A percentile compares a stretch with the other conserved stretches of the same genome.
phyloP scores from a whole-genome alignment of 352 stramenopile species.

The Phytophthora agathidicida region DNA sequence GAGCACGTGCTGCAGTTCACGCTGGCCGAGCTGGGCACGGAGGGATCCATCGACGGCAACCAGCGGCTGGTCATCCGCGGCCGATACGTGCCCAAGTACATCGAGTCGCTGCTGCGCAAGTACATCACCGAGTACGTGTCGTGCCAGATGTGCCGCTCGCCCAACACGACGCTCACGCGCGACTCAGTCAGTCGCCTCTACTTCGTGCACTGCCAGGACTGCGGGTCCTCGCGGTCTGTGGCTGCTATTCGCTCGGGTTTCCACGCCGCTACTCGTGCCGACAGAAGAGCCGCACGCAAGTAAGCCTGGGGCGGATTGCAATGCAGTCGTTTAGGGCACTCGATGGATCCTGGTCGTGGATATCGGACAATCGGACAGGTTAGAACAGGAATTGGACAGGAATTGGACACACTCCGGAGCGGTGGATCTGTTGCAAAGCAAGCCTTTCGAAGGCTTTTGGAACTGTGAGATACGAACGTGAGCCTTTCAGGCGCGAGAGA shows the following conservation, averaged over 20 bases:
- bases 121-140: constrained; percentile 99
- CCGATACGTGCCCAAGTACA: constrained; percentile 99
- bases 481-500: constrained; percentile 26
- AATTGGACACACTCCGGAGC: constrained; percentile 26
- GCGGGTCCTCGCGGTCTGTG: constrained; percentile 96
- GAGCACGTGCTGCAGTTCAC: constrained; percentile 99
- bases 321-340: constrained; percentile 17
- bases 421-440: constrained; percentile 18
- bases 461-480: constrained; percentile 27
- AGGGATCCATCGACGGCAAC: constrained; percentile 99
- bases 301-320: constrained; percentile 41
- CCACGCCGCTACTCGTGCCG: constrained; percentile 93
- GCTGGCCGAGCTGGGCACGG: constrained; percentile 98
- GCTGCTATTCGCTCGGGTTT: constrained; percentile 98
- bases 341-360: not conserved
- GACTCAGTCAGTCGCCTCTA: constrained; percentile 97
- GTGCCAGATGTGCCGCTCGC: constrained; percentile 99
- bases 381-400: constrained; percentile 39
- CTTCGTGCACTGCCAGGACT: constrained; percentile 99
- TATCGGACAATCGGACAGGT: constrained; percentile 9
- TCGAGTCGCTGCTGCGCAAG: constrained; percentile 98
- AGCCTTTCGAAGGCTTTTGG: constrained; percentile 22
- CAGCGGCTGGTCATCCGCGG: constrained; percentile 98
- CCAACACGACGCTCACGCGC: constrained; percentile 97
- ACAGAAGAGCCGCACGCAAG: constrained; percentile 87